A percentile compares a stretch with the other conserved stretches of the same genome.
phyloP scores from a whole-genome alignment of 345 rosid species.

The Diplotaxis tenuifolia region DNA sequence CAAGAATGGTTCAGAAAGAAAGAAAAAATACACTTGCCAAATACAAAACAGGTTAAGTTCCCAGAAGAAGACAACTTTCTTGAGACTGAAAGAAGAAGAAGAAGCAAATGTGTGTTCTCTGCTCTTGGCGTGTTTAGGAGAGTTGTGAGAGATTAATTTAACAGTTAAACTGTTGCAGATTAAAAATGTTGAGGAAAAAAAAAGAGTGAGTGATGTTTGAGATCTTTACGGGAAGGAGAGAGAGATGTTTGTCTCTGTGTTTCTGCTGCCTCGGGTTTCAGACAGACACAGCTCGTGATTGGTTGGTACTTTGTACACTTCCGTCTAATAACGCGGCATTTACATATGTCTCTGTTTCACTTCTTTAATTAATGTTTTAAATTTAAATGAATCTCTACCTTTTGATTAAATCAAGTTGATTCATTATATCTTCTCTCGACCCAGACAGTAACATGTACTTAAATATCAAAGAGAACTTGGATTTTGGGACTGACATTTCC shows the following conservation, averaged over 20 bases:
- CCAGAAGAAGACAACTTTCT: constrained; percentile 13
- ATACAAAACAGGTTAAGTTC: constrained; percentile 15
- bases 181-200: constrained; percentile 1
- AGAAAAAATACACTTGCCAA: constrained; percentile 24
- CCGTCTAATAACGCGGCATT: constrained; percentile 17
- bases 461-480: neutral
- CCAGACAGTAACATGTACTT: neutral
- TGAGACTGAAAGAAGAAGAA: neutral
- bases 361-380: neutral
- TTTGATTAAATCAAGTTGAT: neutral
- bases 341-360: neutral
- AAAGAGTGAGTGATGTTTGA: constrained; percentile 10
- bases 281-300: constrained; percentile 31
- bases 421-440: neutral
- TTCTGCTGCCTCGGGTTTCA: constrained; percentile 23
- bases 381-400: neutral
- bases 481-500: constrained; percentile 3
- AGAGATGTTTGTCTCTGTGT: constrained; percentile 47
- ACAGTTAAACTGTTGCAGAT: neutral
- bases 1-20: constrained; percentile 19
- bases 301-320: constrained; percentile 22
- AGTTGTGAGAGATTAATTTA: constrained; percentile 8
- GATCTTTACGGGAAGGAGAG: constrained; percentile 16
- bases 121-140: constrained; percentile 16
- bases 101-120: constrained; percentile 2